Percentiles rank a stretch among this genome's conserved stretches.
phyloP scores from a whole-genome alignment of 345 rosid species.

The Populus pruinosa region DNA sequence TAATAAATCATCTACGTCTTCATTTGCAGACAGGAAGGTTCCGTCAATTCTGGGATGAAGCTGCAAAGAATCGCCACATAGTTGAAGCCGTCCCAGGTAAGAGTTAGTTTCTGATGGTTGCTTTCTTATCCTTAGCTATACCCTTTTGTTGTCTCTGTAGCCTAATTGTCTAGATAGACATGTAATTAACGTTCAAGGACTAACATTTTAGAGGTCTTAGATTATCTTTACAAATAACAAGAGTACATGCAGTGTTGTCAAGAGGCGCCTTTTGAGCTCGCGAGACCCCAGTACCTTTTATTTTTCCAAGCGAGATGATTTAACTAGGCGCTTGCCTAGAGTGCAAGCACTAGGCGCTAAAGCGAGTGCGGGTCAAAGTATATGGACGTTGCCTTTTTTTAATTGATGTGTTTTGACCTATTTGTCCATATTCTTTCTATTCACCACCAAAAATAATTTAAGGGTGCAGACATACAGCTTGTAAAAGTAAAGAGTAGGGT shows the following conservation, averaged over 20 bases:
- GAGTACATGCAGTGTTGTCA: neutral
- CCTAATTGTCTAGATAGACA: neutral
- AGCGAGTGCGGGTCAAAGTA: too few species aligned
- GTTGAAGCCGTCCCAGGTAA: conserved; percentile 94
- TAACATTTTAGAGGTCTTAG: neutral
- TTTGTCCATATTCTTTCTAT: too few species aligned
- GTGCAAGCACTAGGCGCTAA: too few species aligned
- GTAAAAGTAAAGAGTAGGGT: too few species aligned
- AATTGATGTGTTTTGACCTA: too few species aligned
- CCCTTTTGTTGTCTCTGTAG: neutral
- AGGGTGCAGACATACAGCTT: too few species aligned
- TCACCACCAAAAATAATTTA: too few species aligned
- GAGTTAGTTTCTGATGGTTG: neutral
- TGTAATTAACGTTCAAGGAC: neutral
- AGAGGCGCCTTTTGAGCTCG: too few species aligned
- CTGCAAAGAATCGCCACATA: conserved; percentile 79
- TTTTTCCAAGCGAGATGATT: too few species aligned
- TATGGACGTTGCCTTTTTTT: too few species aligned
- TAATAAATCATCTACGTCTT: neutral
- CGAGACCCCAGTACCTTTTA: too few species aligned
- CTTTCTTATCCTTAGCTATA: neutral
- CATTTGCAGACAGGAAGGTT: conserved; percentile 82
- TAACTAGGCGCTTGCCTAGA: too few species aligned
- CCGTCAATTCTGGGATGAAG: conserved; percentile 92
- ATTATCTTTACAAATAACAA: neutral